Evolutionary conservation across 2,329 filamentous ascomycete genomes (phyloP).

Genomic region (Fusarium incarnatum): DNA sequence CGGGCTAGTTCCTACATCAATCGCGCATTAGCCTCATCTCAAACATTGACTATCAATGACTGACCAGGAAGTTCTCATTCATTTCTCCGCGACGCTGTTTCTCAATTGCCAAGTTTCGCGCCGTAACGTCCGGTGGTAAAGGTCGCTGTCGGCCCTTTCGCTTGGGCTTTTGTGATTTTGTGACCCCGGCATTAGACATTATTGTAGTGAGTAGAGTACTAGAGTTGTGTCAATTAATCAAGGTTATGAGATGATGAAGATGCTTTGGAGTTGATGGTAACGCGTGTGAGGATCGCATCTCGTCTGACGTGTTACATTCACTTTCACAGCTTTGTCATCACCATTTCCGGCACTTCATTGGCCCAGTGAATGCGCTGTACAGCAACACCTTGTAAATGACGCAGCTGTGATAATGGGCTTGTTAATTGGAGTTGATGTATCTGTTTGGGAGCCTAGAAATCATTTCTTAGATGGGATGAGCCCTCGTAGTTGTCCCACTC

Average conservation of each 20-base stretch:
- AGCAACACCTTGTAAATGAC: neutral
- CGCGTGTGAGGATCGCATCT: neutral
- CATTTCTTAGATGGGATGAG: neutral
- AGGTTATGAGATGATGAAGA: neutral
- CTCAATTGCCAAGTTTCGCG: slow-evolving; percentile 23
- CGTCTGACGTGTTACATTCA: neutral
- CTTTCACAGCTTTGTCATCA: neutral
- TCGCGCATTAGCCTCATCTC: neutral
- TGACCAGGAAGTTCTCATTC: slow-evolving; percentile 25
- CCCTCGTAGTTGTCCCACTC: neutral
- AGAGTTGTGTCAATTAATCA: accelerated
- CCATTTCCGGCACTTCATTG: neutral
- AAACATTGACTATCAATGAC: neutral
- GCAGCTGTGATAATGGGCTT: neutral
- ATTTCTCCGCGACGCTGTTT: slow-evolving; percentile 19
- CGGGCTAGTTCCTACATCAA: slow-evolving; percentile 14
- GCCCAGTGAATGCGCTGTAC: neutral
- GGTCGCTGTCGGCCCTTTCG: slow-evolving; percentile 17
- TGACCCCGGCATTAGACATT: neutral
- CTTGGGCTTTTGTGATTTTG: neutral
- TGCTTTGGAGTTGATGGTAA: neutral
- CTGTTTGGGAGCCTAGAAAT: too few species aligned
- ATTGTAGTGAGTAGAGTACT: neutral
- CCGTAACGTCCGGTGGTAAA: slow-evolving; percentile 18
- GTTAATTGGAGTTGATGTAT: neutral